Evolutionary conservation across 352 stramenopile species (phyloP), one percentile per base, ranked within the genome.

Genomic region (Stramenopiles sp.): DNA sequence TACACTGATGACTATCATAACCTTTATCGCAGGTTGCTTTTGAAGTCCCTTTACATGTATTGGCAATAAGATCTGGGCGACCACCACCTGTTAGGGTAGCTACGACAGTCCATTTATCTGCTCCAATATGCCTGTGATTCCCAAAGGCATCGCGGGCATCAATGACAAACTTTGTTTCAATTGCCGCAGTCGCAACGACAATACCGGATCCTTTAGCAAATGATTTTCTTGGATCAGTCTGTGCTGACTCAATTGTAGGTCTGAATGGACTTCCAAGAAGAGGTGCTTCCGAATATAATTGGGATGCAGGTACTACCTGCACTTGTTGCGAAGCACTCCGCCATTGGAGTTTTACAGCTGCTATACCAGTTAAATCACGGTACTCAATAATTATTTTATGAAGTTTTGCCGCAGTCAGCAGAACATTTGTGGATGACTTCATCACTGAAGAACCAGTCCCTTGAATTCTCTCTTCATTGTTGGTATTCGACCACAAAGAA

Each of bases 361-460:
- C 77, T 5, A 55, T 54, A 6, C 76, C 78, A 1, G 62, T 85
- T 10, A 77, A 57, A 57, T 93, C 78, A 26, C 71, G 71, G 46
- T 87, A 94, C 48, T 93, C 77, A 34, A 93, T 52, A 24, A 68
- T 68, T 8, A 94, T 23, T 47, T 94, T 76, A 49, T 90, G 77
- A 51, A 64, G 92, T 0, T 49, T 60, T 2, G 56, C 65, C 1
- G 56, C 39, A 0, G 45, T 47, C 10, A 93, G 46, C 20, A 48
- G 26, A 0, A 75, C 53, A n/a, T 52, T 58, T 26, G 45, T n/a
- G n/a, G n/a, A n/a, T n/a, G n/a, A n/a, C n/a, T n/a, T n/a, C n/a
- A n/a, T n/a, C n/a, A n/a, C n/a, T n/a, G n/a, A n/a, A n/a, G 24
- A 1, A 24, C 58, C 26, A 55, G 59, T 26, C n/a, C n/a, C n/a